Percentiles rank a stretch among this genome's conserved stretches.
Conservation (phyloP, 31 red algal species). For the Porphyra umbilicalis region DNA sequence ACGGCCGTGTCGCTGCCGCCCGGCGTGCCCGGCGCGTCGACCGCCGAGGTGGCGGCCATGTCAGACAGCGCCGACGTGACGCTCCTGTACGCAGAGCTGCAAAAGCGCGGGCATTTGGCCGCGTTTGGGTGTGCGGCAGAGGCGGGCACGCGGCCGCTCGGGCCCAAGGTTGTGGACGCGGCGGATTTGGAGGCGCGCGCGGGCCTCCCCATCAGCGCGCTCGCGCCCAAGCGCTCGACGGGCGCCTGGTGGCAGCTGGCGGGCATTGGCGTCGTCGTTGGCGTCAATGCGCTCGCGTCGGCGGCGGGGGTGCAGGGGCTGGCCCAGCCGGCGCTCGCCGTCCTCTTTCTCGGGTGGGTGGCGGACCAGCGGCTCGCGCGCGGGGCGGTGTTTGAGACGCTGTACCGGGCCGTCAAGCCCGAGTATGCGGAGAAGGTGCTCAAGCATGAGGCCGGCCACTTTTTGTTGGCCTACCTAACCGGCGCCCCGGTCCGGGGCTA, state of each 20-base stretch:
- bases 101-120: neutral
- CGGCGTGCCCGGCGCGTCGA: neutral
- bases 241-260: conserved; percentile 24
- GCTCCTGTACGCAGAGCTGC: neutral
- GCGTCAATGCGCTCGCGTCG: neutral
- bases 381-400: conserved; percentile 35
- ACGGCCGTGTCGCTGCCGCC: too few relatives aligned
- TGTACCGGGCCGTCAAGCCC: conserved; percentile 37
- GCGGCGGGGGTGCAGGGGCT: conserved; percentile 6
- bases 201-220: conserved; percentile 24
- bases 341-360: neutral
- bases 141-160: neutral
- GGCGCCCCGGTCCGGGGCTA: conserved; percentile 46
- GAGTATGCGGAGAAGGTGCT: conserved; percentile 43
- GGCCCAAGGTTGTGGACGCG: conserved; percentile 1
- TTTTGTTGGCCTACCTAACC: conserved; percentile 46
- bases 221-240: conserved; percentile 15
- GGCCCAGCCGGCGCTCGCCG: conserved; percentile 12
- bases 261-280: conserved; percentile 20
- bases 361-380: conserved; percentile 21
- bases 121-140: neutral
- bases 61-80: neutral
- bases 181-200: conserved; percentile 1
- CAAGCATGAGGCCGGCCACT: conserved; percentile 71
- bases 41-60: neutral